phyloP scores from a whole-genome alignment of 2,329 filamentous ascomycete species.

The Lecanicillium sp. region DNA sequence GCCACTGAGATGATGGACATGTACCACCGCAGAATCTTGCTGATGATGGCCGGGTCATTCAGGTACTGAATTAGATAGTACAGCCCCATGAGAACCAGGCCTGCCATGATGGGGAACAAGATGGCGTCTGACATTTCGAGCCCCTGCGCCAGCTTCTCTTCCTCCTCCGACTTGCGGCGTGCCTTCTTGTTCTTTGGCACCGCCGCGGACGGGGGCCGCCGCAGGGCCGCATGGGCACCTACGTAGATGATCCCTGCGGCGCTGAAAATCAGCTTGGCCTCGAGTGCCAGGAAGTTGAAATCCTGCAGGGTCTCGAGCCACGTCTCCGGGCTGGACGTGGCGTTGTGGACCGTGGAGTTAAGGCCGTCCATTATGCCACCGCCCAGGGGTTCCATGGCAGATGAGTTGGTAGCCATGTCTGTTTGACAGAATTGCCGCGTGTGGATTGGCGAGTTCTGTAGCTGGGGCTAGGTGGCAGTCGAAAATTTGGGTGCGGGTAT shows the following conservation, averaged over 20 bases:
- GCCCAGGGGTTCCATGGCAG: constrained; percentile 13
- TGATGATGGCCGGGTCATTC: constrained; percentile 72
- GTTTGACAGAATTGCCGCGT: no score
- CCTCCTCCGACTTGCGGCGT: constrained; percentile 40
- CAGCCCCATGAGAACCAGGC: constrained; percentile 62
- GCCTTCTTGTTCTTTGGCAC: constrained; percentile 44
- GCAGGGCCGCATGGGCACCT: constrained; percentile 78
- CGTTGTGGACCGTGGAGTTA: constrained; percentile 25
- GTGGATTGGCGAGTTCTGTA: no score
- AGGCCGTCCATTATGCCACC: constrained; percentile 24
- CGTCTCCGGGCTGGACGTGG: constrained; percentile 22
- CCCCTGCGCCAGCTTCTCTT: constrained; percentile 44
- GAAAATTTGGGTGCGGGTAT: no score
- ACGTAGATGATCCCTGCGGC: constrained; percentile 79
- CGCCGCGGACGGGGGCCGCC: constrained; percentile 73
- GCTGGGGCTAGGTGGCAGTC: neutral
- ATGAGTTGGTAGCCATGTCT: constrained; percentile 21
- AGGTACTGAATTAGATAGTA: constrained; percentile 90
- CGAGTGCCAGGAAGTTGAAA: constrained; percentile 38
- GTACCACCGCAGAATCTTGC: constrained; percentile 76
- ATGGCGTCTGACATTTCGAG: constrained; percentile 70
- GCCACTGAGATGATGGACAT: constrained; percentile 76
- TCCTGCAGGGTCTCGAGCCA: constrained; percentile 27
- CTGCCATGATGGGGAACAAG: constrained; percentile 75
- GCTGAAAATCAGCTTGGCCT: constrained; percentile 50